Evolutionary conservation across 1,139 yeast species (phyloP).

Genomic region (Yamadazyma conglobata): DNA sequence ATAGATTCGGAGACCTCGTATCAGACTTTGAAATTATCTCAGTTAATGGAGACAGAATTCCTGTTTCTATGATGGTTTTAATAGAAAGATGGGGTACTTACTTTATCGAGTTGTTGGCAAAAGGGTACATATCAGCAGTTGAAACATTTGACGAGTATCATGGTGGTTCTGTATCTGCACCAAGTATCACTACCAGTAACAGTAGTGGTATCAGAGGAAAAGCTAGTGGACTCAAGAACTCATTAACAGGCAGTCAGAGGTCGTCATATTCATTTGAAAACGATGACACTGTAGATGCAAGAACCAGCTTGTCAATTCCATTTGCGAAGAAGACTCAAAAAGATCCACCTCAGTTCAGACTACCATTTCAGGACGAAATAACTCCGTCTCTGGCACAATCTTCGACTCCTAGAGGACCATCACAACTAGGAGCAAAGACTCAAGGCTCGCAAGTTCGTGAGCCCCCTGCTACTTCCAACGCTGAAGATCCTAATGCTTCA

Average conservation of each 20-base stretch:
- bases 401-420: too few species aligned
- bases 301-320: conserved; percentile 13
- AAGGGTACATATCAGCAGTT: conserved; percentile 60
- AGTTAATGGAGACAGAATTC: conserved; percentile 61
- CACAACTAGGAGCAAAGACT: too few species aligned
- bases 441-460: background rate
- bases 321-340: conserved; percentile 25
- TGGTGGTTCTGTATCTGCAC: too few species aligned
- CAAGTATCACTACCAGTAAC: conserved; percentile 1
- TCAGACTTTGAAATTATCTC: conserved; percentile 72
- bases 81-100: conserved; percentile 74
- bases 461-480: conserved; percentile 1
- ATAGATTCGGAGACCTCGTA: conserved; percentile 57
- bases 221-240: conserved; percentile 11
- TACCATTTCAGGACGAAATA: conserved; percentile 62
- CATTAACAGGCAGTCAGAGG: conserved; percentile 14
- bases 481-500: background rate
- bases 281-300: conserved; percentile 6
- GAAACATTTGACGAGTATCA: conserved; percentile 40
- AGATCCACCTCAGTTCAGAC: conserved; percentile 50
- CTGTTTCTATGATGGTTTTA: conserved; percentile 56
- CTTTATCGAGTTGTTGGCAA: conserved; percentile 57
- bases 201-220: conserved; percentile 8
- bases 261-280: conserved; percentile 7
- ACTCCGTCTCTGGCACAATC: too few species aligned